Conservation (phyloP, 225 moss, liverwort and hornwort genomes). For the Anthoceros angustus region DNA sequence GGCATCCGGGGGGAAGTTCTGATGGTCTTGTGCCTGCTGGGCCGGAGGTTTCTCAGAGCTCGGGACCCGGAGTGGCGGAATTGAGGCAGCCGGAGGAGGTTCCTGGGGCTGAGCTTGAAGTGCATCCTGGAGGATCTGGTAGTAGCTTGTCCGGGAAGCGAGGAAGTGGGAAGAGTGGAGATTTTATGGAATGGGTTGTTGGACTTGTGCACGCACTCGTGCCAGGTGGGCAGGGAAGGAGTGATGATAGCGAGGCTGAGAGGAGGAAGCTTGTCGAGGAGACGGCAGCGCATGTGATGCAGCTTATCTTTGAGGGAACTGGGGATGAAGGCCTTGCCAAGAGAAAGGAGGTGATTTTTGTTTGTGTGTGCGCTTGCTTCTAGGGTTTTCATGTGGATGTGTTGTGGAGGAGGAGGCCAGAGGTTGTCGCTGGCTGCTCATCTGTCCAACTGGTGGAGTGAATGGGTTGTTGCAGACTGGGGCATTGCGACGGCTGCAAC, state of each 20-base stretch:
- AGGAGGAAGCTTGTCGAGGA: constrained; percentile 27
- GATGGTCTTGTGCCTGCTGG: background rate
- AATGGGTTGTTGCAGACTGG: constrained; percentile 38
- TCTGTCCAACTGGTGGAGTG: background rate
- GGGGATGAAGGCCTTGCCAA: constrained; percentile 40
- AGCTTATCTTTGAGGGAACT: constrained; percentile 30
- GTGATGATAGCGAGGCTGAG: constrained; percentile 13
- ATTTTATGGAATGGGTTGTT: constrained; percentile 20
- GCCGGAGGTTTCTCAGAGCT: background rate
- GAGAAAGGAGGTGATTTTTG: constrained; percentile 42
- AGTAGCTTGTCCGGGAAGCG: constrained; percentile 12
- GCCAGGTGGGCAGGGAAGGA: constrained; percentile 15
- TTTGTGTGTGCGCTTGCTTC: background rate
- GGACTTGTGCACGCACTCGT: constrained; percentile 19
- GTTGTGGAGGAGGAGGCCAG: background rate
- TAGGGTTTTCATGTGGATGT: background rate
- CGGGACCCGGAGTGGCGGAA: background rate
- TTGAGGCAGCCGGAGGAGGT: constrained; percentile 4
- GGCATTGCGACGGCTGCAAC: constrained; percentile 73
- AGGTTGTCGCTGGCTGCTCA: background rate
- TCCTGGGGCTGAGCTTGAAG: constrained; percentile 13
- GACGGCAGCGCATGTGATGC: constrained; percentile 28
- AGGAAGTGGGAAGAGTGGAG: constrained; percentile 7
- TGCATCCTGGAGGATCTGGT: constrained; percentile 7
- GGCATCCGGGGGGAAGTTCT: background rate